These are phyloP conservation scores for Coniosporium tulheliwenetii DNA, from an alignment of 2,329 filamentous ascomycete species.

Conservation along the genomic window DNA sequence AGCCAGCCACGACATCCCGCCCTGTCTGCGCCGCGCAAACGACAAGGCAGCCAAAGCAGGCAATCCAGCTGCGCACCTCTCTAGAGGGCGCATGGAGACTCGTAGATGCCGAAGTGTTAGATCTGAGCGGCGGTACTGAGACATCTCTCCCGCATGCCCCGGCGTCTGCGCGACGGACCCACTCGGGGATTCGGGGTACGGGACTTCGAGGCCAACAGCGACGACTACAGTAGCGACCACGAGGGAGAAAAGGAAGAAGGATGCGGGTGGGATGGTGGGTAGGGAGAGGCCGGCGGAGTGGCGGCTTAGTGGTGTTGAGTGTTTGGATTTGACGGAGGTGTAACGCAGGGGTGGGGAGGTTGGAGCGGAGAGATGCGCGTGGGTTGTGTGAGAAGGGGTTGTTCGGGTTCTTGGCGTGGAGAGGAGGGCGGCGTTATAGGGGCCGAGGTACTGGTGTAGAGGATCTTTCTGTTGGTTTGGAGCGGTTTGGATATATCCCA, in stretches of 20 bases:
- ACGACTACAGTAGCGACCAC: background rate
- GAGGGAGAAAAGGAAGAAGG: background rate
- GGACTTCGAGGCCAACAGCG: background rate
- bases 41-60: slow-evolving; percentile 4
- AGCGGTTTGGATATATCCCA: too few relatives aligned
- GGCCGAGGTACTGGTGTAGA: too few relatives aligned
- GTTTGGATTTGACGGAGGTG: background rate
- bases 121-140: slow-evolving; percentile 10
- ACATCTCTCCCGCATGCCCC: background rate
- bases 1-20: too few relatives aligned
- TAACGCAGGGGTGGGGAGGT: too few relatives aligned
- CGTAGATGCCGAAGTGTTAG: slow-evolving; percentile 9
- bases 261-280: background rate
- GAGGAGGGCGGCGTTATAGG: too few relatives aligned
- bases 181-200: background rate
- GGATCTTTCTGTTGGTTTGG: too few relatives aligned
- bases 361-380: background rate
- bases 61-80: slow-evolving; percentile 13
- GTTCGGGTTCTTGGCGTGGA: too few relatives aligned
- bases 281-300: background rate
- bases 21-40: too few relatives aligned
- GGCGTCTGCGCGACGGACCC: background rate
- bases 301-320: background rate
- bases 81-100: slow-evolving; percentile 17
- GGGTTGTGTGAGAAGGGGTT: background rate